Base-by-base conservation (phyloP, 164 flowering plant species). In the Tetrastigma voinierianum region DNA sequence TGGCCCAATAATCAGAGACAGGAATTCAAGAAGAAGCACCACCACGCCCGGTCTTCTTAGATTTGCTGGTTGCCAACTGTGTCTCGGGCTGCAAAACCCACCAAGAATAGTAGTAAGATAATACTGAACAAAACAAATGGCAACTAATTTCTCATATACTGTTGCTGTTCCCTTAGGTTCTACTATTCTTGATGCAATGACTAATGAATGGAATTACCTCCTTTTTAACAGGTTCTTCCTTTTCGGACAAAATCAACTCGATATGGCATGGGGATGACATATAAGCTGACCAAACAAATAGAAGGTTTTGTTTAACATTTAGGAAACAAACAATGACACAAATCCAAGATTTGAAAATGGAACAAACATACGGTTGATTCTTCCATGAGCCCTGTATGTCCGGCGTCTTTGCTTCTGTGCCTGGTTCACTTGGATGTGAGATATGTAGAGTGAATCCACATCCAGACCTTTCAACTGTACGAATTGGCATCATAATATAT, bases 261-360 rank as follows among this genome's bases (percentile, higher is more conserved):
- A 93, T 93, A 68, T 93, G 98, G 78, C 98, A 93, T 0, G 96
- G 96, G 12, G 90, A 85, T 7, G 96, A 90, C 98, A 93, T 93
- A 61, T 93, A 93, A 4, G 96, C 98, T 90, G 93, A n/a, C 57
- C n/a, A 40, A 66, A 67, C 14, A 1, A 44, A 7, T 2, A 11
- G 44, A 0, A 57, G 21, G 8, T 18, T 51, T 1, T 19, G 19
- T 9, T 51, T 51, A n/a, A 53, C 14, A 18, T 19, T 12, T 1
- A 23, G 40, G 10, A 44, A 14, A 51, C 60, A 11, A 19, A 61
- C 1, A 40, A 40, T 19, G 3, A 1, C 18, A 16, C 4, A 43
- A 25, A 18, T 24, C 10, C 1, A 16, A 51, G 55, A 25, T 5
- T 4, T 4, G 0, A 24, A 3, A 20, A 20, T 20, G 14, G 18